Base-by-base conservation (phyloP, 352 stramenopile genomes). In the Phytophthora tentaculata region DNA sequence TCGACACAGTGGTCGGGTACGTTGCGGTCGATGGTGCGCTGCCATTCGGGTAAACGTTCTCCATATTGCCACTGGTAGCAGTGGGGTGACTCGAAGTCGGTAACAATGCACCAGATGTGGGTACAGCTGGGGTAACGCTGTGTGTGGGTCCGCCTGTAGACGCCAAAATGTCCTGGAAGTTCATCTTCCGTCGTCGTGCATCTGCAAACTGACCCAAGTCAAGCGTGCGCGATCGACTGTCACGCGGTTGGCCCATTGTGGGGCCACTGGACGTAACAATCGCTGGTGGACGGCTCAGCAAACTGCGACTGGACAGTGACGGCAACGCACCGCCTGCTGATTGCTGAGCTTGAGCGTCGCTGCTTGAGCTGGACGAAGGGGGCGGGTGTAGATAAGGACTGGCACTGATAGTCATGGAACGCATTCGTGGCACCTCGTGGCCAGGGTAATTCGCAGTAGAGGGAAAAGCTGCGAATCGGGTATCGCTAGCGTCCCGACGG, bases 121-220 rank as follows among this genome's bases (percentile, higher is more conserved):
- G 37, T 28, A 43, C 57, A 44, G 57, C 53, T 61, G 57, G 54
- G 14, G 24, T 56, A 12, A 53, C 56, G 57, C 43, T 58, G 56
- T 41, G 52, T 16, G 44, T 55, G 3, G 56, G 47, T n/a, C 51
- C 66, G 6, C 67, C 62, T 20, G 76, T 79, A 23, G 85, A 93
- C 54, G 85, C 86, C 52, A 96, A 61, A 61, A 96, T 92, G 61
- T 96, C 88, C 60, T 95, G 86, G 32, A 96, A 96, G 50, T 90
- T 96, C 88, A 96, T 96, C 51, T 92, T 92, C 59, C 84, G 77
- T 19, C 88, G 81, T 13, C 88, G 76, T 24, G 86, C 84, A 29
- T 94, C 84, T 0, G 86, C 70, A 53, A 96, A 96, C 50, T 84
- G 79, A 12, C 86, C 87, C 83, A 96, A 93, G 55, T 96, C 88